Base-by-base conservation (phyloP, 2,329 filamentous ascomycete genomes). In the Penicillium sp. region DNA sequence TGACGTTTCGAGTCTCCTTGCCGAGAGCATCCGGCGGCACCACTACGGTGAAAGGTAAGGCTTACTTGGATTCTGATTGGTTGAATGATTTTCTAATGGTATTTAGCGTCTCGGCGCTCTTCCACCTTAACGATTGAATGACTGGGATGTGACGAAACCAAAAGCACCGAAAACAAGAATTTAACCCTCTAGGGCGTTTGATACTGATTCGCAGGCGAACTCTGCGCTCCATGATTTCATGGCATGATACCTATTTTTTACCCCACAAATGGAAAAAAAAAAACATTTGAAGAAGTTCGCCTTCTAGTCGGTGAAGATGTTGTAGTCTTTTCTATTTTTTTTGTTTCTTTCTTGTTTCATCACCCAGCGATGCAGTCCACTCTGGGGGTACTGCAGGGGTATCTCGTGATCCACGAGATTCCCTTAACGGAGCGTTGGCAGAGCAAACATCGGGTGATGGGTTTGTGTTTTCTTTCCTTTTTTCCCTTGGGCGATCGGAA, bases 21-120 rank as follows among this genome's bases (percentile, higher is more conserved):
- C 92, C 4, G 95, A 99, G 77, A 92, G 93, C 50, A 98, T 99
- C 67, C 86, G 95, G 68, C 87, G 95, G 69, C 98, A 98, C 73
- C 93, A 99, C 75, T 95, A 98, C 71, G 95, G 95, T 75, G 93
- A 97, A 74, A 79, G 76, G 77, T 77, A 79, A 88, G 89, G 9
- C 62, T 89, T 91, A 69, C 85, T 83, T 61, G 81, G 80, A 33
- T 72, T 14, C 25, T 21, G 29, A 39, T 16, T 25, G 1, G 9
- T 29, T 48, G 29, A 27, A 27, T 19, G n/a, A 11, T 14, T 11
- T 47, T 23, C 43, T 54, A 47, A 54, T 42, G 19, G 2, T 16
- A 26, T 67, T 66, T 63, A 80, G 77, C 66, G 80, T 81, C 63
- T 80, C 79, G 59, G 75, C 76, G 51, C 70, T 91, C 60, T 92